A percentile compares a stretch with the other conserved stretches of the same genome.
Conservation (phyloP, 2,329 filamentous ascomycete genomes). For the Cytospora leucostoma region DNA sequence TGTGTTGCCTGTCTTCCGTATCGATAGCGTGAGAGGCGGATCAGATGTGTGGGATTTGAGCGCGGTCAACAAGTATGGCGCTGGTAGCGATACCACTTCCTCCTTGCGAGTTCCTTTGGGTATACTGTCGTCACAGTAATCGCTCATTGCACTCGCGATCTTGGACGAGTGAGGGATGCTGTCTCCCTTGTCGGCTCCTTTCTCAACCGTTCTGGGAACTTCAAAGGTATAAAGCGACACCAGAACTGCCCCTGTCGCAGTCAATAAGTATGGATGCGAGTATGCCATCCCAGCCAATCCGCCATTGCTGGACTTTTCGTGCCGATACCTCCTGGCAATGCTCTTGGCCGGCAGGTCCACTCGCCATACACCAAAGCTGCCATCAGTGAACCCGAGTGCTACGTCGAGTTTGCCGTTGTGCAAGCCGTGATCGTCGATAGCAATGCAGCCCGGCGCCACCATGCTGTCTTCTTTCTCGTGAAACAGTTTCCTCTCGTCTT, state of each 20-base stretch:
- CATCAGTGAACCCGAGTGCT: slow-evolving; percentile 70
- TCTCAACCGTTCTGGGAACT: slow-evolving; percentile 29
- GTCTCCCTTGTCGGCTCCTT: slow-evolving; percentile 8
- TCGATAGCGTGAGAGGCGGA: slow-evolving; percentile 77
- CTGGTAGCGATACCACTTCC: slow-evolving; percentile 27
- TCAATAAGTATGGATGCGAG: slow-evolving; percentile 74
- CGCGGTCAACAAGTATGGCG: slow-evolving; percentile 69
- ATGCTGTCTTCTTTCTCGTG: slow-evolving; percentile 21
- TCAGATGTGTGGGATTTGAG: slow-evolving; percentile 79
- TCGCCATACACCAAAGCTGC: slow-evolving; percentile 70
- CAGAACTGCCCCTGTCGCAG: slow-evolving; percentile 72
- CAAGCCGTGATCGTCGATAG: slow-evolving; percentile 58
- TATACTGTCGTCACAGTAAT: neutral
- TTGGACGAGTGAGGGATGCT: slow-evolving; percentile 11
- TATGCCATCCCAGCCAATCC: slow-evolving; percentile 71
- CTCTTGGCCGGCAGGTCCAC: slow-evolving; percentile 49
- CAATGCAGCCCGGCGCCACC: slow-evolving; percentile 60
- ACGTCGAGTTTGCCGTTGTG: slow-evolving; percentile 56
- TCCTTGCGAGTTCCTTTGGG: neutral
- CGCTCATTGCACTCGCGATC: slow-evolving; percentile 7
- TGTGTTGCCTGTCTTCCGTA: slow-evolving; percentile 65
- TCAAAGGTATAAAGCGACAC: slow-evolving; percentile 76
- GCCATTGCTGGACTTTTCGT: slow-evolving; percentile 63
- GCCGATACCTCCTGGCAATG: slow-evolving; percentile 57
- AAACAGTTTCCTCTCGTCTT: slow-evolving; percentile 15